Conservation (phyloP, 1,139 yeast species). For the Sugiyamaella pinicola region DNA sequence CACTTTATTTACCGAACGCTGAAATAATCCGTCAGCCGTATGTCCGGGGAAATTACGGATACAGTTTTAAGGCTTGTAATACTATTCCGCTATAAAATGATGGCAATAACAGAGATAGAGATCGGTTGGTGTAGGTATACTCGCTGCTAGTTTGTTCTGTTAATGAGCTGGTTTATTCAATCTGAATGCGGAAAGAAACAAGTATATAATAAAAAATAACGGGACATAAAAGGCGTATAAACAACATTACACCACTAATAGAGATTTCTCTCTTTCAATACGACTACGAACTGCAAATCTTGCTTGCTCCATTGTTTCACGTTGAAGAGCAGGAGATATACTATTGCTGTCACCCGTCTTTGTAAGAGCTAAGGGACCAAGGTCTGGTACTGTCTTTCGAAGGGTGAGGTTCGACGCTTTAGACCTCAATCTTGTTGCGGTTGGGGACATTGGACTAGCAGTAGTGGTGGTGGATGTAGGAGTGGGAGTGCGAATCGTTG, state of each 20-base stretch:
- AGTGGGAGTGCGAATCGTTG: no score
- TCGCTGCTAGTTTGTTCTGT: no score
- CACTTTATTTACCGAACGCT: no score
- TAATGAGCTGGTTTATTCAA: no score
- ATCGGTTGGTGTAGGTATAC: no score
- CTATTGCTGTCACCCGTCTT: slow-evolving; percentile 3
- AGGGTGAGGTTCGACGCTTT: slow-evolving; percentile 21
- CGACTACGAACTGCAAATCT: slow-evolving; percentile 37
- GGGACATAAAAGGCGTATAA: no score
- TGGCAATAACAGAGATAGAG: no score
- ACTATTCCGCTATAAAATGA: no score
- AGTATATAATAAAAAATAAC: not conserved
- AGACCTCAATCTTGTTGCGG: slow-evolving; percentile 17
- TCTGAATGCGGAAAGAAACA: no score
- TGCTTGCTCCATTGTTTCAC: slow-evolving; percentile 36
- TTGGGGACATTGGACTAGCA: slow-evolving; percentile 13
- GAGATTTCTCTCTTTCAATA: slow-evolving; percentile 33
- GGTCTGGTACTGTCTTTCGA: slow-evolving; percentile 17
- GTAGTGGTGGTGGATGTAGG: not conserved
- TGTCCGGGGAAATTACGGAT: not conserved
- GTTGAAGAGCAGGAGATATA: slow-evolving; percentile 18
- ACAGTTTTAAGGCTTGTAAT: no score
- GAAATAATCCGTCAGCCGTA: not conserved
- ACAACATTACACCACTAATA: not conserved
- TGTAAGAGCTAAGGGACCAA: slow-evolving; percentile 12